Conservation (phyloP, 192 early-diverging fungal species). For the Anaeromyces robustus region DNA sequence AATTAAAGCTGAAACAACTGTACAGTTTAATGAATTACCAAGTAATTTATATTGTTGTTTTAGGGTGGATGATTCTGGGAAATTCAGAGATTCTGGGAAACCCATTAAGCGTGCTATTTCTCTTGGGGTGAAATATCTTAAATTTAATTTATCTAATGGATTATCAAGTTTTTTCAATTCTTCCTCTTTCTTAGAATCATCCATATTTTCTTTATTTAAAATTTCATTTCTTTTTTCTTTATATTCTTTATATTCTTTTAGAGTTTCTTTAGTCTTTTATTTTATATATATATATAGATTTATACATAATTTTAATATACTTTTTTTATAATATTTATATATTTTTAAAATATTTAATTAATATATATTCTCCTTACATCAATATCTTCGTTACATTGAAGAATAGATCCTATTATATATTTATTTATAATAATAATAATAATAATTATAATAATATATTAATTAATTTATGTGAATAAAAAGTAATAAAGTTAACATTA, state of each 20-base stretch:
- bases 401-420: neutral
- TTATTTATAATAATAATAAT: too few relatives aligned
- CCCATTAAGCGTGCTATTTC: slow-evolving; percentile 67
- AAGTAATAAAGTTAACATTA: too few relatives aligned
- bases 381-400: neutral
- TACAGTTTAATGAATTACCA: slow-evolving; percentile 82
- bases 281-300: too few relatives aligned
- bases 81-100: slow-evolving; percentile 57
- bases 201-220: neutral
- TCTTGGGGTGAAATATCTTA: slow-evolving; percentile 30
- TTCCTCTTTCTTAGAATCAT: neutral
- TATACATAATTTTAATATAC: too few relatives aligned
- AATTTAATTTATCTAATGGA: slow-evolving; percentile 15
- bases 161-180: neutral
- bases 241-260: neutral
- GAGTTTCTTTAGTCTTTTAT: neutral
- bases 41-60: slow-evolving; percentile 72
- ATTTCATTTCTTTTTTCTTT: neutral
- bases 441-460: too few relatives aligned
- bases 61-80: slow-evolving; percentile 43
- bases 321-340: too few relatives aligned
- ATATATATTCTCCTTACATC: neutral
- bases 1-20: slow-evolving; percentile 62
- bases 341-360: too few relatives aligned
- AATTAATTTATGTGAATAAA: too few relatives aligned